Conservation (phyloP, 371 early-diverging fungal species). For the Mucor sp. region DNA sequence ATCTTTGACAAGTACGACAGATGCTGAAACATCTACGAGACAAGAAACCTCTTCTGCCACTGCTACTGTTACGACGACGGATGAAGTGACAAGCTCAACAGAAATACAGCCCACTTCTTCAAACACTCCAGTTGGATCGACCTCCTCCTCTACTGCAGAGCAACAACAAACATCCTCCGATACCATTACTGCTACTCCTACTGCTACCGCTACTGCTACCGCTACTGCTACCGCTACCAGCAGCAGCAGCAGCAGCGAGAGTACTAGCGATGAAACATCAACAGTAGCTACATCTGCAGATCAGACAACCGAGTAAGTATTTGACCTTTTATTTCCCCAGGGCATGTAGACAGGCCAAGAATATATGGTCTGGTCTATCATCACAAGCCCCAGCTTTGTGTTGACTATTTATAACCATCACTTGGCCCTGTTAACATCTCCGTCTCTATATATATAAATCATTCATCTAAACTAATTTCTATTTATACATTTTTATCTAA, state of each 20-base stretch:
- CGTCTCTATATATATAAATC: constrained; percentile 11
- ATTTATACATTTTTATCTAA: constrained; percentile 16
- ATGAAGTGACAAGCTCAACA: background rate
- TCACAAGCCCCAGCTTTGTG: constrained; percentile 16
- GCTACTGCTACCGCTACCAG: background rate
- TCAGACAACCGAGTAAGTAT: constrained; percentile 1
- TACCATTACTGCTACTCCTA: background rate
- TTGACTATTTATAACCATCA: constrained; percentile 7
- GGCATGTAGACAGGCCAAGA: no score
- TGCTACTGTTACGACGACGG: constrained; percentile 1
- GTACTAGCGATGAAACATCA: background rate
- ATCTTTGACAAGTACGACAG: constrained; percentile 2
- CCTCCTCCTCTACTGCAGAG: background rate
- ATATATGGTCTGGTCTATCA: background rate
- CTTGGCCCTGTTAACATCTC: constrained; percentile 10
- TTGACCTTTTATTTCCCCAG: background rate
- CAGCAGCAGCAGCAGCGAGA: background rate
- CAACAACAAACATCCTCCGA: background rate
- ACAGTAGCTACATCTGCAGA: background rate
- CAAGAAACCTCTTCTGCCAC: background rate
- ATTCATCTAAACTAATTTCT: constrained; percentile 7
- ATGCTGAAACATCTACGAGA: background rate
- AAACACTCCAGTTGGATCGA: background rate
- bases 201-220: background rate
- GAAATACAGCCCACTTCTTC: background rate